phyloP scores from a whole-genome alignment of 305 asterid species.

The Fraxinus sp. region DNA sequence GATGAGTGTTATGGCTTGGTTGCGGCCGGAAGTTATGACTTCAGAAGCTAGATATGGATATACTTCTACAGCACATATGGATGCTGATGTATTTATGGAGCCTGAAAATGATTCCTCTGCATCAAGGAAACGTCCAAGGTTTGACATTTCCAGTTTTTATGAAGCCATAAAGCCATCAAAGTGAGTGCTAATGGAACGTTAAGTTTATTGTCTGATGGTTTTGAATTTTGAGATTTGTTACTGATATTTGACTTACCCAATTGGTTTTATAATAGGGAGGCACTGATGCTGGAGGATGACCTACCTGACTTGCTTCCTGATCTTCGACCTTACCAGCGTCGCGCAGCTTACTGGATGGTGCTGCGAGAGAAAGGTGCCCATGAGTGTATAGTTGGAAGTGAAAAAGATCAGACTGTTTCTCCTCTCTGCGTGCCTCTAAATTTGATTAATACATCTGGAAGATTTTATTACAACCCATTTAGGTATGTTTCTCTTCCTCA shows the following conservation, averaged over 20 bases:
- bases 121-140: constrained; percentile 41
- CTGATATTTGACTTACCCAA: constrained; percentile 19
- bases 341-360: constrained; percentile 98
- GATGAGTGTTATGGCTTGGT: constrained; percentile 86
- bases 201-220: constrained; percentile 16
- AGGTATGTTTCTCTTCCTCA: constrained; percentile 52
- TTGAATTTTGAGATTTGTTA: constrained; percentile 18
- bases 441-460: constrained; percentile 59
- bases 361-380: constrained; percentile 71
- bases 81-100: constrained; percentile 35
- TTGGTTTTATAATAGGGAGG: constrained; percentile 50
- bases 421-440: constrained; percentile 81
- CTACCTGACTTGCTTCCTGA: constrained; percentile 79
- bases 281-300: constrained; percentile 68
- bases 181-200: constrained; percentile 49
- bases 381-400: constrained; percentile 40
- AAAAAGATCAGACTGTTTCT: constrained; percentile 47
- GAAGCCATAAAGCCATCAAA: constrained; percentile 96
- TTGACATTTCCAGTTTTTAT: constrained; percentile 80
- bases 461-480: constrained; percentile 85
- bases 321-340: constrained; percentile 94
- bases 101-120: constrained; percentile 38
- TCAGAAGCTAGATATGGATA: constrained; percentile 85
- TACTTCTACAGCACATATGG: constrained; percentile 28
- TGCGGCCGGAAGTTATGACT: constrained; percentile 85